phyloP scores from a whole-genome alignment of 345 rosid genomes.

The Eucalyptus melliodora region DNA sequence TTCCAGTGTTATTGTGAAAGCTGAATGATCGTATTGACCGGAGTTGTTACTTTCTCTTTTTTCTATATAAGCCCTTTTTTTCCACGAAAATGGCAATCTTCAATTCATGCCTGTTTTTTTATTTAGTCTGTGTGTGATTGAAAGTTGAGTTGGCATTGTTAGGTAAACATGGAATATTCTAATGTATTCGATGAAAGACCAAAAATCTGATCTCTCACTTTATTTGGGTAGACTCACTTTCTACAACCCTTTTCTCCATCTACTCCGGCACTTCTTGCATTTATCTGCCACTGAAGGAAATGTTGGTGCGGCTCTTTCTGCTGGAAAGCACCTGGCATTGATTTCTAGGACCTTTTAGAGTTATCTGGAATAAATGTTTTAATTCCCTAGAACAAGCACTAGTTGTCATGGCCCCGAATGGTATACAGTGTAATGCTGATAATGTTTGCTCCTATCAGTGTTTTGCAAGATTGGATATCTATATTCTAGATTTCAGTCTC shows the following conservation, averaged over 20 bases:
- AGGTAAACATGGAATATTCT: neutral
- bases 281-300: neutral
- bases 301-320: neutral
- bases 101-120: neutral
- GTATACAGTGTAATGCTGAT: neutral
- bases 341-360: neutral
- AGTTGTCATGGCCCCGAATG: neutral
- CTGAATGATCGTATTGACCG: neutral
- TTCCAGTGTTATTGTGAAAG: neutral
- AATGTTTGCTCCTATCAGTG: neutral
- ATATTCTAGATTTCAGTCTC: neutral
- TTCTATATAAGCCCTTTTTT: neutral
- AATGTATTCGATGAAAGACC: neutral
- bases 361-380: neutral
- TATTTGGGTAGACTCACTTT: neutral
- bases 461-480: neutral
- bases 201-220: neutral
- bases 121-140: neutral
- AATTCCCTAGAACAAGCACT: neutral
- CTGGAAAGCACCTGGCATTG: neutral
- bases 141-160: neutral
- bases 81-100: neutral
- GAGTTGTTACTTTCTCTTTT: neutral
- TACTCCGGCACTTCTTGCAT: neutral
- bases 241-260: neutral